phyloP scores from a whole-genome alignment of 106 monocot genomes.

The Xerophyta viscosa region DNA sequence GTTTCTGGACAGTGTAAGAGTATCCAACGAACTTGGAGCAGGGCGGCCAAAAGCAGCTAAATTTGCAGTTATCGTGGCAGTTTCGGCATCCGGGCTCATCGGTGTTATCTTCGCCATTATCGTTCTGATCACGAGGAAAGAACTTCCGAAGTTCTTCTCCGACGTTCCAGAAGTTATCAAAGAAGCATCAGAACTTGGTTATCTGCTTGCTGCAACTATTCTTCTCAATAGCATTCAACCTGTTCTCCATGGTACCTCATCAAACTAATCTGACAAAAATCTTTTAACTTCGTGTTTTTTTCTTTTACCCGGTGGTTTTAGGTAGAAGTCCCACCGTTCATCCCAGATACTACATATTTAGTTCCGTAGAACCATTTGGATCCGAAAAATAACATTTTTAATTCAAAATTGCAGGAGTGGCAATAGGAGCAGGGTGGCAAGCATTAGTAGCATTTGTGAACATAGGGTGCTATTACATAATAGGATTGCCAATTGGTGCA shows the following conservation, averaged over 20 bases:
- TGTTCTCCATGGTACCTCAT: slow-evolving; percentile 53
- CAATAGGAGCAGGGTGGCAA: slow-evolving; percentile 84
- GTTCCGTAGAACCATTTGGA: neutral
- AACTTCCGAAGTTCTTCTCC: slow-evolving; percentile 55
- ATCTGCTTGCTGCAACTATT: slow-evolving; percentile 52
- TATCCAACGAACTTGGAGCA: slow-evolving; percentile 80
- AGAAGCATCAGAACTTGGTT: slow-evolving; percentile 63
- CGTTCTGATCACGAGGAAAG: slow-evolving; percentile 22
- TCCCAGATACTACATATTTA: too few species aligned
- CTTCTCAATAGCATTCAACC: slow-evolving; percentile 80
- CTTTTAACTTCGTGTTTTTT: too few species aligned
- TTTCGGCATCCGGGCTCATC: slow-evolving; percentile 36
- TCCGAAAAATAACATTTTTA: slow-evolving; percentile 1
- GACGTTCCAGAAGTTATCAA: slow-evolving; percentile 39
- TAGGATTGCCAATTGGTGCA: slow-evolving; percentile 63
- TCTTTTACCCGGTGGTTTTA: too few species aligned
- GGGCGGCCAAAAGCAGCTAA: slow-evolving; percentile 52
- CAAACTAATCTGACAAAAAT: neutral
- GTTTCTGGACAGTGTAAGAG: slow-evolving; percentile 38
- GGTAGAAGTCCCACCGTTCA: too few species aligned
- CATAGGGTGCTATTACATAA: slow-evolving; percentile 65
- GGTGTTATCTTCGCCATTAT: slow-evolving; percentile 29
- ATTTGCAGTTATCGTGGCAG: slow-evolving; percentile 35
- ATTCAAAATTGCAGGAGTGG: slow-evolving; percentile 44
- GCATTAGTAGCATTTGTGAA: slow-evolving; percentile 60